Conservation (phyloP, 306 rosid species). For the Alnus glutinosa region DNA sequence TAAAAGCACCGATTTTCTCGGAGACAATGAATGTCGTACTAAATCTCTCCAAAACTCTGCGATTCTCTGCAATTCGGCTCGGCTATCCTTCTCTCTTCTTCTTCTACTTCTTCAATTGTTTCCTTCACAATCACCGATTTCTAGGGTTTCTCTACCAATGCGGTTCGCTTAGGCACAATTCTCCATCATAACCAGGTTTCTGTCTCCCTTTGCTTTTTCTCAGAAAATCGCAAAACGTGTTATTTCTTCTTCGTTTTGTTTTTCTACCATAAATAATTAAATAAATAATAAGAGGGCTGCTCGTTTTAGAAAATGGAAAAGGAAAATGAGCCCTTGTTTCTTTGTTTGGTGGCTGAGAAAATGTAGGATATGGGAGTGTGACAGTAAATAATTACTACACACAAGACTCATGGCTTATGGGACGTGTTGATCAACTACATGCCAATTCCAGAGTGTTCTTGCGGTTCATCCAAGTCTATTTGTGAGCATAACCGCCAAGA, state of each 20-base stretch:
- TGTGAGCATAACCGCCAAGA: too few species aligned
- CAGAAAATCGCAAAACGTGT: not conserved
- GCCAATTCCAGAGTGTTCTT: too few species aligned
- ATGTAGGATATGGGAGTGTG: not conserved
- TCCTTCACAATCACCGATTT: slow-evolving; percentile 16
- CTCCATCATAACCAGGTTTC: slow-evolving; percentile 27
- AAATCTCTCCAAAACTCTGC: slow-evolving; percentile 22
- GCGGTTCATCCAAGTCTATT: too few species aligned
- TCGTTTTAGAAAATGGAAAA: not conserved
- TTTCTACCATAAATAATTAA: not conserved
- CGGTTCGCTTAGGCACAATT: not conserved
- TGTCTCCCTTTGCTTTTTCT: not conserved
- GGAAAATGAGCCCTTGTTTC: not conserved
- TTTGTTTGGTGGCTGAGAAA: slow-evolving; percentile 3
- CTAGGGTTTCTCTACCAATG: slow-evolving; percentile 9
- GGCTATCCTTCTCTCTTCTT: slow-evolving; percentile 11
- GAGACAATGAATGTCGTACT: slow-evolving; percentile 19
- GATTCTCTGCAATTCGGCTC: slow-evolving; percentile 8
- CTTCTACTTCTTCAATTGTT: not conserved
- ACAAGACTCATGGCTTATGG: not conserved
- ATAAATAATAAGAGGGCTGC: not conserved
- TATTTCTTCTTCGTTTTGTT: not conserved
- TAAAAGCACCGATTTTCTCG: slow-evolving; percentile 18
- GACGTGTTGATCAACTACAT: not conserved
- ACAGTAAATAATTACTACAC: too few species aligned